phyloP scores from a whole-genome alignment of 176 grass and related monocot species.

The Leersia perrieri region DNA sequence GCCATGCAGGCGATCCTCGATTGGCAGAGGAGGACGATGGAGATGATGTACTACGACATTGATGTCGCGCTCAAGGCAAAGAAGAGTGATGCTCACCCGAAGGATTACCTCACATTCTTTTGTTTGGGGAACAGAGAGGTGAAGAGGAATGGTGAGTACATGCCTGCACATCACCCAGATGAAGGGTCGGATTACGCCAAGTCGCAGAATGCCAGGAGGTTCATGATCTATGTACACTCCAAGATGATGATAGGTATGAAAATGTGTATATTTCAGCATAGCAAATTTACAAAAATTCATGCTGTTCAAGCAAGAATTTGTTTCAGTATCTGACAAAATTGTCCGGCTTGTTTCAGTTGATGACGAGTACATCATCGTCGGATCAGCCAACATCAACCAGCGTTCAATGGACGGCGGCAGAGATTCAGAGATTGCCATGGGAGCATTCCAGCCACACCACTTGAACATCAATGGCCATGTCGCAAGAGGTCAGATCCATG shows the following conservation, averaged over 20 bases:
- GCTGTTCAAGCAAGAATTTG: too few species aligned
- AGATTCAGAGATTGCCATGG: slow-evolving; percentile 88
- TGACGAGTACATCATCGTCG: slow-evolving; percentile 87
- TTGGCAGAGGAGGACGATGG: slow-evolving; percentile 94
- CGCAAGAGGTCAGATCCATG: slow-evolving; percentile 77
- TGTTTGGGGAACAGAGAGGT: slow-evolving; percentile 86
- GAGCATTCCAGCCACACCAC: slow-evolving; percentile 62
- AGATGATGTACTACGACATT: slow-evolving; percentile 96
- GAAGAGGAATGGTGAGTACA: slow-evolving; percentile 68
- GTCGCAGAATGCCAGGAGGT: slow-evolving; percentile 68
- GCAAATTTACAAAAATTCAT: not conserved
- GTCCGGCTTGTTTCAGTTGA: slow-evolving; percentile 56
- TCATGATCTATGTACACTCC: slow-evolving; percentile 96
- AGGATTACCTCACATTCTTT: slow-evolving; percentile 89
- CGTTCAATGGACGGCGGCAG: slow-evolving; percentile 86
- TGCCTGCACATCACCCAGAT: slow-evolving; percentile 46
- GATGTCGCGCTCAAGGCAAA: slow-evolving; percentile 56
- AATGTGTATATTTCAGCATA: not conserved
- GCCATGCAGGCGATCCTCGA: slow-evolving; percentile 76
- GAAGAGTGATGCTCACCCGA: slow-evolving; percentile 50
- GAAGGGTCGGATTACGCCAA: slow-evolving; percentile 53
- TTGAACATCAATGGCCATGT: slow-evolving; percentile 45
- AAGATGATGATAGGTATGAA: slow-evolving; percentile 97
- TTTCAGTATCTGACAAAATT: not conserved
- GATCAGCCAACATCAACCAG: slow-evolving; percentile 93